phyloP scores from a whole-genome alignment of 208 protist species.

The Endotrypanum monterogeii region DNA sequence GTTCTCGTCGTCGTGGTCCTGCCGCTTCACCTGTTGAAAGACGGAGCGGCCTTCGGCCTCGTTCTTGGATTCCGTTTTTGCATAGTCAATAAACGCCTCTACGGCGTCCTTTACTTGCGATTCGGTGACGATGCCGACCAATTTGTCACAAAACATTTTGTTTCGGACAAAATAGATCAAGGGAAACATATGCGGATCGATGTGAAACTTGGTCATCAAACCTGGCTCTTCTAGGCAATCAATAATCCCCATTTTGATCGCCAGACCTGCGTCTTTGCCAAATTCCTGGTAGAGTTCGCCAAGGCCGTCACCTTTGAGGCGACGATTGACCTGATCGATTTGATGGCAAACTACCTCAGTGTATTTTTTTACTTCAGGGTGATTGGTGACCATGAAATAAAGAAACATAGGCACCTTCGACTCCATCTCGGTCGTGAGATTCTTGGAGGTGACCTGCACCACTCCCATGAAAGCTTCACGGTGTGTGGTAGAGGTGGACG shows the following conservation, averaged over 20 bases:
- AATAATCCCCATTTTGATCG: conserved; percentile 83
- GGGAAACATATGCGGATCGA: conserved; percentile 83
- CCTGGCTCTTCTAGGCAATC: conserved; percentile 74
- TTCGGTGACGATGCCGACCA: conserved; percentile 81
- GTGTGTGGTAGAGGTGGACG: background rate
- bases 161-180: conserved; percentile 86
- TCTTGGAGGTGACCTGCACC: conserved; percentile 61
- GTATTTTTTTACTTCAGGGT: conserved; percentile 70
- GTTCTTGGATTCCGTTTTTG: conserved; percentile 57
- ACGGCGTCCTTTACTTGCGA: conserved; percentile 86
- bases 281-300: conserved; percentile 76
- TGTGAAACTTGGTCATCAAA: conserved; percentile 62
- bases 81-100: conserved; percentile 87
- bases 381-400: conserved; percentile 82
- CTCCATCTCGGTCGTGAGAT: conserved; percentile 75
- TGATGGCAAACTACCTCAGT: conserved; percentile 63
- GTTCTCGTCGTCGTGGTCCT: conserved; percentile 89
- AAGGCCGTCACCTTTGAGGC: conserved; percentile 42
- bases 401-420: conserved; percentile 80
- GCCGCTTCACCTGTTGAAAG: conserved; percentile 59
- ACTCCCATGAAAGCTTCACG: conserved; percentile 47
- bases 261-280: conserved; percentile 75
- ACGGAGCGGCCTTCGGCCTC: conserved; percentile 58
- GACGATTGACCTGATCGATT: conserved; percentile 73
- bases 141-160: conserved; percentile 63